A percentile compares a stretch with the other conserved stretches of the same genome.
These are phyloP conservation scores for Nakazawaea ishiwadae DNA, from an alignment of 805 yeast species.

Conservation along the genomic window DNA sequence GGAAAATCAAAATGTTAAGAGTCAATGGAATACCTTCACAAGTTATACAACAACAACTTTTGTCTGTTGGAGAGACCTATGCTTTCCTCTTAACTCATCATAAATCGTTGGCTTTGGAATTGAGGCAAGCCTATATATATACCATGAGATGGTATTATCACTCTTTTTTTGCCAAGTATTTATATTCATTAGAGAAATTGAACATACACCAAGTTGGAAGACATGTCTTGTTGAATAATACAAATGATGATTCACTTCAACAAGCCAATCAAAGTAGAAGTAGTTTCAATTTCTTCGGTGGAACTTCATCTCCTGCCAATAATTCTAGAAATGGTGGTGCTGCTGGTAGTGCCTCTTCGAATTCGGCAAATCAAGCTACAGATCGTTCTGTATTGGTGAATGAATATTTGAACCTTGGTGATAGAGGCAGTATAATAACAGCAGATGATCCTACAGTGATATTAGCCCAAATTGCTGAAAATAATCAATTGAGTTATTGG, in stretches of 20 bases:
- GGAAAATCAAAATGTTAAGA: slow-evolving; percentile 64
- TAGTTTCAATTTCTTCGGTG: slow-evolving; percentile 11
- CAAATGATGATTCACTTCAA: slow-evolving; percentile 14
- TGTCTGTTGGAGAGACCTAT: slow-evolving; percentile 58
- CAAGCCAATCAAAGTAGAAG: background rate
- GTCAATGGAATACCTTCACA: slow-evolving; percentile 67
- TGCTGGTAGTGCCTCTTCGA: no score
- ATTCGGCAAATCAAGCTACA: background rate
- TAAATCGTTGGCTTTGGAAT: slow-evolving; percentile 61
- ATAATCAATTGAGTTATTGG: slow-evolving; percentile 59
- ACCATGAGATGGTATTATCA: slow-evolving; percentile 95
- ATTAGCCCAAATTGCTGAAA: slow-evolving; percentile 82
- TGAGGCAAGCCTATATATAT: slow-evolving; percentile 73
- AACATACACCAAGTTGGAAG: slow-evolving; percentile 52
- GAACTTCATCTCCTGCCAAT: slow-evolving; percentile 6
- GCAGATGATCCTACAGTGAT: slow-evolving; percentile 60
- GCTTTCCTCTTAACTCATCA: slow-evolving; percentile 52
- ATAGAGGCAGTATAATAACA: slow-evolving; percentile 53
- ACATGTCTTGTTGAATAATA: slow-evolving; percentile 50
- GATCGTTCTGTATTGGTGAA: slow-evolving; percentile 22
- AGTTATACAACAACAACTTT: slow-evolving; percentile 59
- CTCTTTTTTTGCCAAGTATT: slow-evolving; percentile 71
- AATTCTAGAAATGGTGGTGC: slow-evolving; percentile 1
- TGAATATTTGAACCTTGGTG: slow-evolving; percentile 56
- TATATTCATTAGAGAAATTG: slow-evolving; percentile 65